Evolutionary conservation across 495 filamentous ascomycete genomes (phyloP).

Genomic region (Penicillium macrosclerotiorum): DNA sequence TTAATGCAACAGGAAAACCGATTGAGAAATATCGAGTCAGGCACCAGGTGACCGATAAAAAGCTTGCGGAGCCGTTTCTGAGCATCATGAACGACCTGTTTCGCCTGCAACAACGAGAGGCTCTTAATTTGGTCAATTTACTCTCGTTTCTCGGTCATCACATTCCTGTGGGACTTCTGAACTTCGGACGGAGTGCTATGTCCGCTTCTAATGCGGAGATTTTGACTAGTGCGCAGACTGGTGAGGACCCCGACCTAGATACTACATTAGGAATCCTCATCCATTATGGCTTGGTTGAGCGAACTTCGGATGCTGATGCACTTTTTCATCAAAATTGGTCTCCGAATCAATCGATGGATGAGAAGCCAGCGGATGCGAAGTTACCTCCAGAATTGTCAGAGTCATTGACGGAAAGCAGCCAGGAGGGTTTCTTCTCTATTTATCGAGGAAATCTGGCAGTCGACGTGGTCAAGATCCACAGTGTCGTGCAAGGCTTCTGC

Average conservation of each 20-base stretch:
- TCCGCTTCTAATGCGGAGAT: constrained; percentile 51
- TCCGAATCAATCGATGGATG: constrained; percentile 22
- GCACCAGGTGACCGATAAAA: constrained; percentile 65
- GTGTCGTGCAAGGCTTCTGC: constrained; percentile 77
- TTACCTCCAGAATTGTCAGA: constrained; percentile 31
- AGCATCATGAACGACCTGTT: constrained; percentile 69
- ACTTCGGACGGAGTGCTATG: constrained; percentile 59
- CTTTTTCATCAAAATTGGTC: constrained; percentile 39
- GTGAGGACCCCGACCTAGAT: constrained; percentile 62
- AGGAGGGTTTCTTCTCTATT: constrained; percentile 39
- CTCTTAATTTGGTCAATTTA: constrained; percentile 71
- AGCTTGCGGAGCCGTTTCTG: constrained; percentile 67
- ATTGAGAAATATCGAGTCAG: constrained; percentile 65
- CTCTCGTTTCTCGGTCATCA: constrained; percentile 72
- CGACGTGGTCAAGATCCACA: constrained; percentile 73
- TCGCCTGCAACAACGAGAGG: constrained; percentile 55
- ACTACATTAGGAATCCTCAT: constrained; percentile 67
- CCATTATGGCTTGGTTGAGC: constrained; percentile 67
- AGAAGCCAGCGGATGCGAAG: constrained; percentile 19
- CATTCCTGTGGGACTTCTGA: constrained; percentile 72
- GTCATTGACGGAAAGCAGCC: constrained; percentile 47
- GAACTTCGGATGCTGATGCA: constrained; percentile 40
- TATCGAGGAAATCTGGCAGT: constrained; percentile 50
- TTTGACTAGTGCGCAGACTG: constrained; percentile 37
- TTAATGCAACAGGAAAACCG: constrained; percentile 68